A percentile compares a stretch with the other conserved stretches of the same genome.
These are phyloP conservation scores for Moringa oleifera DNA, from an alignment of 345 rosid species.

Conservation along the genomic window DNA sequence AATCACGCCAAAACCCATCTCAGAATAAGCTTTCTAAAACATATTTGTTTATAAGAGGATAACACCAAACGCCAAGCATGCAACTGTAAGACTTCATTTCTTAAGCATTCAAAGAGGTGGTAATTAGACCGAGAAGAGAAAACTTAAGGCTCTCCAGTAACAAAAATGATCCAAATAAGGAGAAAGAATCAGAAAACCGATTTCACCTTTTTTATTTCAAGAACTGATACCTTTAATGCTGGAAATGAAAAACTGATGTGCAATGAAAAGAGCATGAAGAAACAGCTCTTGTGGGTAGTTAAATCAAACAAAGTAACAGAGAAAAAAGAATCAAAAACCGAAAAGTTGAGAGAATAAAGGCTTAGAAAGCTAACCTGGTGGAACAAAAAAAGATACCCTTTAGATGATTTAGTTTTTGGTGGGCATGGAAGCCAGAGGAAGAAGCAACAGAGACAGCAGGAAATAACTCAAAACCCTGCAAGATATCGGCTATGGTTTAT, in stretches of 20 bases:
- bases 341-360: background rate
- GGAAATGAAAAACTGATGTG: conserved; percentile 1
- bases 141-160: no score
- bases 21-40: background rate
- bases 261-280: background rate
- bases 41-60: no score
- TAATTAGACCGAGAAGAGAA: no score
- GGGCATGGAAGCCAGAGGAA: background rate
- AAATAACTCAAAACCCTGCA: background rate
- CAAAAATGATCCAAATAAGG: no score
- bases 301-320: background rate
- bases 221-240: background rate
- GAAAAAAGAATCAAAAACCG: background rate
- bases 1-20: no score
- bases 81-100: no score
- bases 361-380: background rate
- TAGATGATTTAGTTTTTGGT: background rate
- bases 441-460: conserved; percentile 4
- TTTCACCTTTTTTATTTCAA: background rate
- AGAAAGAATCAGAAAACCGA: background rate
- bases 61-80: background rate
- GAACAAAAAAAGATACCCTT: background rate
- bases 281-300: no score
- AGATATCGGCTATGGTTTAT: background rate
- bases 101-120: no score